A percentile compares a stretch with the other conserved stretches of the same genome.
Conservation (phyloP, 2,329 filamentous ascomycete genomes). For the Aspergillus awamori region DNA sequence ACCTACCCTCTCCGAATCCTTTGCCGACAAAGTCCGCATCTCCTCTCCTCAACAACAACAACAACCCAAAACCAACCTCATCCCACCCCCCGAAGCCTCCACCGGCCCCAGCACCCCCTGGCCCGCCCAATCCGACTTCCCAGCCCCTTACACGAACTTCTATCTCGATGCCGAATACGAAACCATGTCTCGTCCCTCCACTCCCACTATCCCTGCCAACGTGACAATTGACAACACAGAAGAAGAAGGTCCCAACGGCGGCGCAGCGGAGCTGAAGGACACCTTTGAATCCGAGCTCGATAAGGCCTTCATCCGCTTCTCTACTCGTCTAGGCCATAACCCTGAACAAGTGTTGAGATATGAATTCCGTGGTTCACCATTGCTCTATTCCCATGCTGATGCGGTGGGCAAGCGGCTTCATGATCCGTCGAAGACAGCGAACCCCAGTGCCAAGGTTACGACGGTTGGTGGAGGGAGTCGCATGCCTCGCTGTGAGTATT, state of each 20-base stretch:
- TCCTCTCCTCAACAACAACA: slow-evolving; percentile 43
- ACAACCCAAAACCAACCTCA: slow-evolving; percentile 17
- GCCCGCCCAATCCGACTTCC: slow-evolving; percentile 68
- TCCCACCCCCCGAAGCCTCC: slow-evolving; percentile 35
- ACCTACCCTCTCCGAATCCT: slow-evolving; percentile 71
- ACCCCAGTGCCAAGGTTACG: slow-evolving; percentile 30
- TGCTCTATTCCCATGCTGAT: slow-evolving; percentile 82
- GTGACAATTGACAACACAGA: slow-evolving; percentile 48
- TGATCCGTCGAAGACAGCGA: slow-evolving; percentile 20
- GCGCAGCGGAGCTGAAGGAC: slow-evolving; percentile 60
- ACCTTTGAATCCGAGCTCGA: slow-evolving; percentile 77
- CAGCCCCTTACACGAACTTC: slow-evolving; percentile 71
- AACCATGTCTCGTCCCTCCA: slow-evolving; percentile 65
- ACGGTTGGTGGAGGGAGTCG: slow-evolving; percentile 36
- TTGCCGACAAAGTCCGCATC: slow-evolving; percentile 70
- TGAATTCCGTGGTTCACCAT: slow-evolving; percentile 70
- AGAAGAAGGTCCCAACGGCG: slow-evolving; percentile 35
- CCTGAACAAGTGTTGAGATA: slow-evolving; percentile 82
- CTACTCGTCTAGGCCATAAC: slow-evolving; percentile 75
- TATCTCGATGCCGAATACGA: slow-evolving; percentile 94
- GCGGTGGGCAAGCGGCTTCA: slow-evolving; percentile 68
- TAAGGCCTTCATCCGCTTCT: slow-evolving; percentile 77
- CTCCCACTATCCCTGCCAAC: slow-evolving; percentile 52
- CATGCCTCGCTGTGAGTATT: slow-evolving; percentile 76
- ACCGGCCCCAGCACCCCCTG: slow-evolving; percentile 67